phyloP scores from a whole-genome alignment of 108 stramenopile species.

The Chaetoceros tenuissimus region DNA sequence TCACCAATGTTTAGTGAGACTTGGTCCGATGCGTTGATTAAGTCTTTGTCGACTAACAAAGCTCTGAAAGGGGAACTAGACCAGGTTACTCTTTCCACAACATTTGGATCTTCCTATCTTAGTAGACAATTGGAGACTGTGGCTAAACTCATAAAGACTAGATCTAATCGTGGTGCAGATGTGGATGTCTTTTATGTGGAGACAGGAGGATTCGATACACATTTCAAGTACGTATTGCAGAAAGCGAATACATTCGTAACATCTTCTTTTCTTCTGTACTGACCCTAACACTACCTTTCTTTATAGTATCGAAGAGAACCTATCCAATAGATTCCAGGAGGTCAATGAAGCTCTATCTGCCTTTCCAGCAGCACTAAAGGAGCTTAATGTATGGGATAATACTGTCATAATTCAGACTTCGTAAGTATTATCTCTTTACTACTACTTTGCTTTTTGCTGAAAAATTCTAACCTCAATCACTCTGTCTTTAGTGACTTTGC shows the following conservation, averaged over 20 bases:
- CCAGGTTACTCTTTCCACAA: not conserved
- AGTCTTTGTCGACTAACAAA: constrained; percentile 27
- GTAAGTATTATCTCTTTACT: no score
- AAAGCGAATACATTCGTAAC: no score
- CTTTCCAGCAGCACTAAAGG: constrained; percentile 44
- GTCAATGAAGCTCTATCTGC: constrained; percentile 31
- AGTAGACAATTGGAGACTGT: constrained; percentile 11
- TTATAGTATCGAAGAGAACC: constrained; percentile 9
- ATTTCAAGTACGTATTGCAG: no score
- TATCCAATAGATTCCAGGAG: constrained; percentile 15
- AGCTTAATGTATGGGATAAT: constrained; percentile 35
- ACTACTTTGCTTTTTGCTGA: no score
- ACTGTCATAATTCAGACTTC: constrained; percentile 39
- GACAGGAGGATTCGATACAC: constrained; percentile 45
- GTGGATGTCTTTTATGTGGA: constrained; percentile 25
- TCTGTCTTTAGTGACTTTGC: no score
- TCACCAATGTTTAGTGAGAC: constrained; percentile 39
- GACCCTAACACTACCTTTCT: no score
- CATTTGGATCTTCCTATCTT: constrained; percentile 19
- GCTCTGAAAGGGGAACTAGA: constrained; percentile 12
- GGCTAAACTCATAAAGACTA: constrained; percentile 9
- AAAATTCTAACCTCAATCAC: no score
- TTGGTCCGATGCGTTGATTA: constrained; percentile 31
- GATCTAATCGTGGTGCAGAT: constrained; percentile 15
- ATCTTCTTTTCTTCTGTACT: no score